Percentiles rank a stretch among this genome's conserved stretches.
These are phyloP conservation scores for Limnanthes douglasii DNA, from an alignment of 345 rosid species.

Conservation along the genomic window DNA sequence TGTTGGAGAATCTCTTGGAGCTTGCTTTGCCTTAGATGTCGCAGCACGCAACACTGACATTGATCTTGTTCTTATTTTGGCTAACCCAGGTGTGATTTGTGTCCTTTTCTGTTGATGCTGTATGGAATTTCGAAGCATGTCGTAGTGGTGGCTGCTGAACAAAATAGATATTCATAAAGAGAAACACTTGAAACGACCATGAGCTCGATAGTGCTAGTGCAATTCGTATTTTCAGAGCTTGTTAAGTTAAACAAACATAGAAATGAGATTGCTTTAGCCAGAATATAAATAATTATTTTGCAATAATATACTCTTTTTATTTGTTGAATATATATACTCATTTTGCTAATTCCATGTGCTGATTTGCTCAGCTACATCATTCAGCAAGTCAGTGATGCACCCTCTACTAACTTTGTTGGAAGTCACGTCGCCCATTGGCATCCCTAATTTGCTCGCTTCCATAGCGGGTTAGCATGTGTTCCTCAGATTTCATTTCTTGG, in stretches of 20 bases:
- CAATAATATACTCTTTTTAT: too few relatives aligned
- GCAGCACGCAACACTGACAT: conserved; percentile 38
- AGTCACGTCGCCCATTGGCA: conserved; percentile 26
- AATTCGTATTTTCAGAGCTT: too few relatives aligned
- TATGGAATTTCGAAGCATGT: too few relatives aligned
- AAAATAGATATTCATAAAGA: too few relatives aligned
- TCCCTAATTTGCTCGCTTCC: conserved; percentile 18
- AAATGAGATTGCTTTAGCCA: too few relatives aligned
- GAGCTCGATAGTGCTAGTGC: too few relatives aligned
- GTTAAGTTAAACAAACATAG: too few relatives aligned
- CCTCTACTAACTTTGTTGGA: conserved; percentile 32
- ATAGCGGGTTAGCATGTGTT: conserved; percentile 12
- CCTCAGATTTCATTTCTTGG: conserved; percentile 4
- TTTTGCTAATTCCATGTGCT: too few relatives aligned
- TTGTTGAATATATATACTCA: too few relatives aligned
- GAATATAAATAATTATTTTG: too few relatives aligned
- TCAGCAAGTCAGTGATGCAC: conserved; percentile 21
- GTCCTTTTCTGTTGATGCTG: neutral
- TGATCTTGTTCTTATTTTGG: conserved; percentile 32
- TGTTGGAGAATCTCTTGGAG: conserved; percentile 50
- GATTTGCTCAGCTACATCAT: conserved; percentile 25
- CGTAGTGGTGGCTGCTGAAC: too few relatives aligned
- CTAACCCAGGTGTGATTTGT: conserved; percentile 35
- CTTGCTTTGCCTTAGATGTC: conserved; percentile 42
- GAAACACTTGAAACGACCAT: too few relatives aligned